Percentiles rank a stretch among this genome's conserved stretches.
phyloP scores from a whole-genome alignment of 768 basidiomycete species.

The Xerocomellus amylosporus region DNA sequence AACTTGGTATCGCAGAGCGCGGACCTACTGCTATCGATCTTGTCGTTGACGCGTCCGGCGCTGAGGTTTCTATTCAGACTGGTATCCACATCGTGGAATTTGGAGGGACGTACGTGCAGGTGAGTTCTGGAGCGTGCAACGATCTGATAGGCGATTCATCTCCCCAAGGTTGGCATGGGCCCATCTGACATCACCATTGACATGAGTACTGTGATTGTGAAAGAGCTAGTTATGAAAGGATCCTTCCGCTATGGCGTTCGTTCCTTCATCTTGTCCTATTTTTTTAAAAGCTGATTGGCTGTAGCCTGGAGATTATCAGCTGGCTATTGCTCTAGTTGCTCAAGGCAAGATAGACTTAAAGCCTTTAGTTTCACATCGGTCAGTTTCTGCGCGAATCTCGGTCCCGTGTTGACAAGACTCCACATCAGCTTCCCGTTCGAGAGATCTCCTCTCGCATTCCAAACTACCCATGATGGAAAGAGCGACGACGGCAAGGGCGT shows the following conservation, averaged over 20 bases:
- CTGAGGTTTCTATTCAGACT: constrained; percentile 89
- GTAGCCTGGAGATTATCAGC: constrained; percentile 79
- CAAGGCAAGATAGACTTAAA: constrained; percentile 83
- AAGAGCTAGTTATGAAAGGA: constrained; percentile 81
- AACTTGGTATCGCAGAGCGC: constrained; percentile 66
- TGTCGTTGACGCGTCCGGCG: constrained; percentile 89
- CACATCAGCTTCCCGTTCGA: constrained; percentile 64
- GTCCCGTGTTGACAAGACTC: neutral
- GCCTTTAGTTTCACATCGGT: constrained; percentile 88
- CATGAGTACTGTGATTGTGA: constrained; percentile 62
- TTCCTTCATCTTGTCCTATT: constrained; percentile 4
- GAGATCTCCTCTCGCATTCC: constrained; percentile 76
- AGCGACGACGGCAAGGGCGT: constrained; percentile 83
- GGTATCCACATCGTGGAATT: constrained; percentile 70
- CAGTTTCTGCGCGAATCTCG: constrained; percentile 13
- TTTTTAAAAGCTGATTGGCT: neutral
- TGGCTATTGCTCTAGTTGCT: constrained; percentile 81
- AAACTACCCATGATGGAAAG: constrained; percentile 75
- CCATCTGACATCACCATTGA: constrained; percentile 72
- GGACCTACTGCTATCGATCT: constrained; percentile 76
- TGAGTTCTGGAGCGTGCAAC: constrained; percentile 19
- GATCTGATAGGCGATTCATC: neutral
- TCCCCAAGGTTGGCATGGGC: constrained; percentile 79
- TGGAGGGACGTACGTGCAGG: constrained; percentile 76
- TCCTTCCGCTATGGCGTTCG: constrained; percentile 89